phyloP scores from a whole-genome alignment of 2,329 filamentous ascomycete genomes.

The Colletotrichum sp. region DNA sequence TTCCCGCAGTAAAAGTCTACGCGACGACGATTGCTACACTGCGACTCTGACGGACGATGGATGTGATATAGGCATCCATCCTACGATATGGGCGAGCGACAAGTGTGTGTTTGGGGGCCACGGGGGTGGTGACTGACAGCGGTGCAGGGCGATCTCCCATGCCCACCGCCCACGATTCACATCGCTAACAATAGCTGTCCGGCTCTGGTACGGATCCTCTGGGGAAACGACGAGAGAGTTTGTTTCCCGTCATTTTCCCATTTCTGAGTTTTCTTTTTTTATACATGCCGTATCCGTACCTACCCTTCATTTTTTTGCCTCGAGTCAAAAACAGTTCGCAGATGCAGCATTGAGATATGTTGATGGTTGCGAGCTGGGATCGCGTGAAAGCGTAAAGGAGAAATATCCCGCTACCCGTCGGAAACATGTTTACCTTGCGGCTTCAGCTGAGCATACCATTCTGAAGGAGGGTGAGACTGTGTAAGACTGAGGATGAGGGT shows the following conservation, averaged over 20 bases:
- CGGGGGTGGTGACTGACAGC: background rate
- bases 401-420: background rate
- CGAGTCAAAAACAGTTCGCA: slow-evolving; percentile 3
- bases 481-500: background rate
- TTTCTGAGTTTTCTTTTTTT: background rate
- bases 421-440: slow-evolving; percentile 1
- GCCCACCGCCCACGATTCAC: background rate
- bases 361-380: background rate
- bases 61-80: background rate
- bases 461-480: background rate
- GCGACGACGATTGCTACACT: background rate
- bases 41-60: background rate
- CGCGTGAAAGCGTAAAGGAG: background rate
- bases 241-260: background rate
- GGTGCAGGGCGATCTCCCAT: slow-evolving; percentile 1
- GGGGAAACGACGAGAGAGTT: background rate
- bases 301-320: background rate
- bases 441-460: background rate
- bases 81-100: background rate
- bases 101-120: background rate
- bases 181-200: background rate
- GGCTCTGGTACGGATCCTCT: background rate
- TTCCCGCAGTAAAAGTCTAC: background rate
- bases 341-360: background rate
- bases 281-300: background rate